Conservation (phyloP, 768 basidiomycete species). For the Lanmaoa rubissima region DNA sequence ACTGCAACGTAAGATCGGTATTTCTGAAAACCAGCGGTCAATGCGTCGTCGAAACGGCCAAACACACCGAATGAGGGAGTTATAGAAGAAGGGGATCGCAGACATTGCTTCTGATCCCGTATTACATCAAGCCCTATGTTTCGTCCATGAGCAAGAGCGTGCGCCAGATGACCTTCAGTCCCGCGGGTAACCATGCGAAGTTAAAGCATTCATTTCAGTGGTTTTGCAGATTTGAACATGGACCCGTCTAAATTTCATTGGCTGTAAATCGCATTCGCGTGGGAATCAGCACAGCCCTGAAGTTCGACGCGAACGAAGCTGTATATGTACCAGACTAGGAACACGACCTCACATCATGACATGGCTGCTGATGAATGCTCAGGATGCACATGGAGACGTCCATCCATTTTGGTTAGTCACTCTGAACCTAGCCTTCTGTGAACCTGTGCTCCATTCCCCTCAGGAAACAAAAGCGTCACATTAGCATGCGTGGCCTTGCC, state of each 20-base stretch:
- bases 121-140: background rate
- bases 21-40: background rate
- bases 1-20: background rate
- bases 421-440: background rate
- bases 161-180: no score
- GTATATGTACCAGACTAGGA: background rate
- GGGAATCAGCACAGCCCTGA: no score
- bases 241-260: no score
- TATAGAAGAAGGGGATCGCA: background rate
- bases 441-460: background rate
- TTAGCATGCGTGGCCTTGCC: background rate
- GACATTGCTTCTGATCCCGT: background rate
- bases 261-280: no score
- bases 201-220: no score
- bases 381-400: no score
- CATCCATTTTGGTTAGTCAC: background rate
- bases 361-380: background rate
- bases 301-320: no score
- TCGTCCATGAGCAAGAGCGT: no score
- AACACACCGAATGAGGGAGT: background rate
- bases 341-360: background rate
- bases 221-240: no score
- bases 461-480: background rate
- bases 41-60: background rate
- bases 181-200: no score